Base-by-base conservation (phyloP, 2,329 filamentous ascomycete species). In the Clonostachys sp. region DNA sequence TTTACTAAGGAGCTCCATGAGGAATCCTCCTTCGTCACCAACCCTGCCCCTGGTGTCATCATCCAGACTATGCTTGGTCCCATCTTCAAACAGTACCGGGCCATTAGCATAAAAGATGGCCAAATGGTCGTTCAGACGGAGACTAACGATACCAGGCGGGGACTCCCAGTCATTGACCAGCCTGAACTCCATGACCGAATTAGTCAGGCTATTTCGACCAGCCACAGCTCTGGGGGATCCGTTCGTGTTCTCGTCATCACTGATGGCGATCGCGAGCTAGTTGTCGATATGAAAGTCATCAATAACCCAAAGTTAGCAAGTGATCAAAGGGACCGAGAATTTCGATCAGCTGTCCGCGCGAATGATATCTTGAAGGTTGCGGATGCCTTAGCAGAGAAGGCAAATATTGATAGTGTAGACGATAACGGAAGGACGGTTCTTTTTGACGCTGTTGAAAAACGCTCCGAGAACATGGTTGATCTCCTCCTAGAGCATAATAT, bases 61-160 rank as follows among this genome's bases (percentile, higher is more conserved):
- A 92, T 99, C 64, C 94, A 99, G 87, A 97, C 92, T 78, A 97
- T 99, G 91, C 88, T 95, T 58, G 94, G 92, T 62, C 94, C 94
- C 55, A 84, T 97, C 78, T 96, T 97, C 90, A 97, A 97, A 90
- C 94, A 97, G 83, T 99, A 99, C 86, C 91, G 94, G 65, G 92
- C 99, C 67, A 87, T 99, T 53, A 94, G 99, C 78, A 87, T 99
- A 58, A 85, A 91, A 71, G 89, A 95, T 57, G 91, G 81, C 61
- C 61, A 85, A 62, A 73, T 99, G 65, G 90, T 95, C 57, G 91
- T 91, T 79, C 97, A 99, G 91, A 99, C 94, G 67, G 94, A 99
- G 87, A 89, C 86, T 56, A 91, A 94, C 62, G 92, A 99, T 68
- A 91, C 99, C 80, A 97, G 97, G 88, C 91, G 96, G 76, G 84